These are phyloP conservation scores for Borovskyia barvae DNA, from an alignment of 208 protist species.

Conservation along the genomic window DNA sequence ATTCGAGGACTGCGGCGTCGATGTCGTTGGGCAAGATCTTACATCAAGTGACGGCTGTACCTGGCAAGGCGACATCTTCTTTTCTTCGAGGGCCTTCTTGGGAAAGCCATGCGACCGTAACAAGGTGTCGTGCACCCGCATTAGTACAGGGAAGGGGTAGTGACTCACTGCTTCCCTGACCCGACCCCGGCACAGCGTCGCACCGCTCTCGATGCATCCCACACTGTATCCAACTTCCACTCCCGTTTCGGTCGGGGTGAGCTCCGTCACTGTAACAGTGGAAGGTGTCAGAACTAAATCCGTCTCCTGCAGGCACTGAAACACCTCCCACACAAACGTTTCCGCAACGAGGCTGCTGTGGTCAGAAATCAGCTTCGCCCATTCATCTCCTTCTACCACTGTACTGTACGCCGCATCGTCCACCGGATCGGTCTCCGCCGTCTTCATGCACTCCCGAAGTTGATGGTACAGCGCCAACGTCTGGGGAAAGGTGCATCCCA, in stretches of 20 bases:
- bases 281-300: not conserved
- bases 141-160: conserved; percentile 28
- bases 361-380: conserved; percentile 7
- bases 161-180: conserved; percentile 14
- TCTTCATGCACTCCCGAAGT: not conserved
- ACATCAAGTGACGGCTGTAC: too few relatives aligned
- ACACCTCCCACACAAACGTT: conserved; percentile 18
- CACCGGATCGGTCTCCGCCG: not conserved
- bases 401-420: not conserved
- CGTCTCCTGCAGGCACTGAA: conserved; percentile 11
- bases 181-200: conserved; percentile 1
- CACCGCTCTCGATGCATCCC: not conserved
- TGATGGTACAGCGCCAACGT: not conserved
- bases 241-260: not conserved
- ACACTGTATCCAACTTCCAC: conserved; percentile 10
- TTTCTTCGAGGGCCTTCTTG: too few relatives aligned
- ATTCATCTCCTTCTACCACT: conserved; percentile 8
- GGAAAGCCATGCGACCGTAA: too few relatives aligned
- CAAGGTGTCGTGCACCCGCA: conserved; percentile 28
- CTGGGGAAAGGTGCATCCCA: not conserved
- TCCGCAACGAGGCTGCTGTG: conserved; percentile 5
- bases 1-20: too few relatives aligned
- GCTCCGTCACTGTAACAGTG: conserved; percentile 2
- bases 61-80: too few relatives aligned
- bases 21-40: too few relatives aligned